Evolutionary conservation across 805 yeast genomes (phyloP), one percentile per base, ranked within the genome.

Genomic region (Ogataea neopini): DNA sequence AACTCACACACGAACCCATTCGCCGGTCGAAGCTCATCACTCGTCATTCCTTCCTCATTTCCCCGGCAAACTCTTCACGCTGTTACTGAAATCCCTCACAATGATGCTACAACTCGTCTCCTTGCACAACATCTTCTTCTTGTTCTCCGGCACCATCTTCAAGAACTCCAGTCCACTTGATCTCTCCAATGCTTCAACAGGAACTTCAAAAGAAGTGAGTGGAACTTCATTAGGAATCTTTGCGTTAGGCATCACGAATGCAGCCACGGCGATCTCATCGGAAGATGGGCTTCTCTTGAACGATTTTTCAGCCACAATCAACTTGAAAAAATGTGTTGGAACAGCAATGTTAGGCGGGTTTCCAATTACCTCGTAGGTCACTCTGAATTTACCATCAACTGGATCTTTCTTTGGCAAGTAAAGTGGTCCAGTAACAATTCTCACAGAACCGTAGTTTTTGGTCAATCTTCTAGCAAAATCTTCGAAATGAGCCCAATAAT

Each of bases 401-500:
- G 81, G 83, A 52, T 81, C 80, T 50, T 72, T 72, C 55, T 83
- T 84, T 6, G 99, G 99, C 45, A 94, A 75, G 64, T 84, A 94
- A 45, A 94, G 71, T 1, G 99, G 97, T 1, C 99, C 99, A 0
- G 98, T 94, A 62, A 94, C 84, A 30, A 94, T 76, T 54, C 97
- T 75, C 10, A 94, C 96, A 40, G 82, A 76, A 41, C 77, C 78
- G 66, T 87, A 94, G 44, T 74, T 72, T n/a, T 70, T 59, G 4
- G 96, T 86, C 52, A 92, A 75, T 46, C 88, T 75, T 52, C 99
- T 76, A 39, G 84, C 81, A 63, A 94, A 94, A 60, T 87, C 86
- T 67, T 94, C 99, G 50, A 94, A 81, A 65, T 90, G 96, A 0
- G 98, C 96, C 99, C 99, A 94, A 65, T 94, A 86, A 64, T 94